Evolutionary conservation across 2,329 filamentous ascomycete genomes (phyloP).

Genomic region (Trichoderma lentiforme): DNA sequence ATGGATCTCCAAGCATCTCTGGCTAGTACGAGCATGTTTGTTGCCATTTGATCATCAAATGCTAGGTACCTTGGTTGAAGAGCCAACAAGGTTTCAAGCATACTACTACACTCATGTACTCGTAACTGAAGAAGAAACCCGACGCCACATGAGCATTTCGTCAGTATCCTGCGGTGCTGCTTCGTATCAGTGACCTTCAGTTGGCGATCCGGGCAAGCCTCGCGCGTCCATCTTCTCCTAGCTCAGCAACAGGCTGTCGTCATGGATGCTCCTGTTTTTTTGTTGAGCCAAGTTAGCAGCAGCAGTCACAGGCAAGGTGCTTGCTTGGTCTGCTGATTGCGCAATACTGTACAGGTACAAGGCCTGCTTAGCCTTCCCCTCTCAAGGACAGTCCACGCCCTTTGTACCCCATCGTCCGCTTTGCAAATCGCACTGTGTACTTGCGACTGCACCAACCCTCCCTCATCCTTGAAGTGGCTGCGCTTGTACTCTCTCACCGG

Average conservation of each 20-base stretch:
- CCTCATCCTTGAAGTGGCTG: constrained; percentile 4
- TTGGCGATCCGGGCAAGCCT: not conserved
- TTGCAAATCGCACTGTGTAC: constrained; percentile 36
- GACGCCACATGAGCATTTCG: not conserved
- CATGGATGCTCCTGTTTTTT: not conserved
- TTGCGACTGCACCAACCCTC: constrained; percentile 17
- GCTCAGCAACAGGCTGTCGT: constrained; percentile 7
- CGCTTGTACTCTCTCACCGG: constrained; percentile 7
- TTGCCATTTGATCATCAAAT: not conserved
- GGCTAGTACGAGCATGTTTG: not conserved
- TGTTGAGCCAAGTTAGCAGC: not conserved
- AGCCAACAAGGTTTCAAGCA: not conserved
- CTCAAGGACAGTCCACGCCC: constrained; percentile 36
- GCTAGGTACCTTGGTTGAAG: too few relatives aligned
- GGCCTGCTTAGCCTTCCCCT: constrained; percentile 29
- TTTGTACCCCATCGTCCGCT: constrained; percentile 29
- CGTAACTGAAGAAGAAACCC: not conserved
- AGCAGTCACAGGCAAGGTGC: constrained; percentile 2
- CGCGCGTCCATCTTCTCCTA: constrained; percentile 6
- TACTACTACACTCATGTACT: not conserved
- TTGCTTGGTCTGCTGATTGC: constrained; percentile 17
- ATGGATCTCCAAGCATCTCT: not conserved
- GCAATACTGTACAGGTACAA: constrained; percentile 41
- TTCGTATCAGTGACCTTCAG: not conserved
- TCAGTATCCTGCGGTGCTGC: not conserved